Evolutionary conservation across 768 basidiomycete genomes (phyloP).

Genomic region (Postia placenta): DNA sequence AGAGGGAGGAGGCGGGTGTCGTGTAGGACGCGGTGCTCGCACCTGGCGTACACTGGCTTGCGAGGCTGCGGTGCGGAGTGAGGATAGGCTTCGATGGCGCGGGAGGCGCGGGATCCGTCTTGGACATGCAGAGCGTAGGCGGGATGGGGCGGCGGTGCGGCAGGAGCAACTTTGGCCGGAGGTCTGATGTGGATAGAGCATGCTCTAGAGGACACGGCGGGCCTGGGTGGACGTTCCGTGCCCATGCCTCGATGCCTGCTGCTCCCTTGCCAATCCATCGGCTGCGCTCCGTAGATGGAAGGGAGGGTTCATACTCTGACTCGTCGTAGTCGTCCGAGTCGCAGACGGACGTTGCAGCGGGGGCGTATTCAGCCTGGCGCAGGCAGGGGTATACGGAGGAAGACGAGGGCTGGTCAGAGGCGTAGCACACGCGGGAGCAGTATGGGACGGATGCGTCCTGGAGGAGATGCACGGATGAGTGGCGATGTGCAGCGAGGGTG

Average conservation of each 20-base stretch:
- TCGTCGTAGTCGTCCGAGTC: conserved; percentile 6
- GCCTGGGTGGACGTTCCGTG: conserved; percentile 23
- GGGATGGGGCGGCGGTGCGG: conserved; percentile 5
- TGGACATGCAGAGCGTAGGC: conserved; percentile 39
- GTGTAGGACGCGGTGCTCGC: conserved; percentile 37
- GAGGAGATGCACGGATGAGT: conserved; percentile 17
- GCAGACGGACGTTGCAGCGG: conserved; percentile 8
- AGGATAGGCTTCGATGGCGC: conserved; percentile 16
- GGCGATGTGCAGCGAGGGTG: conserved; percentile 2
- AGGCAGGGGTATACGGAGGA: conserved; percentile 5
- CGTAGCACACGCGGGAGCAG: conserved; percentile 45
- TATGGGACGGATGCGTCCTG: conserved; percentile 37
- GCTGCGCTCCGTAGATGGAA: background rate
- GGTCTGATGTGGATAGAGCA: conserved; percentile 2
- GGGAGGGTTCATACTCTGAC: background rate
- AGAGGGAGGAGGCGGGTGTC: conserved; percentile 40
- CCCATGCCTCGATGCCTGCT: conserved; percentile 40
- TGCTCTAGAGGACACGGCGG: conserved; percentile 4
- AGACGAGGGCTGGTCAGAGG: conserved; percentile 24
- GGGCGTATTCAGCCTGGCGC: conserved; percentile 9
- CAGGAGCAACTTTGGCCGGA: conserved; percentile 12
- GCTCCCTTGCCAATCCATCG: conserved; percentile 35
- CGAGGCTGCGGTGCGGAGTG: conserved; percentile 6
- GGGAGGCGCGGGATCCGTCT: conserved; percentile 23
- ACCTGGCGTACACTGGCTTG: conserved; percentile 11